phyloP scores from a whole-genome alignment of 768 basidiomycete genomes.

The Boletus speciosus region DNA sequence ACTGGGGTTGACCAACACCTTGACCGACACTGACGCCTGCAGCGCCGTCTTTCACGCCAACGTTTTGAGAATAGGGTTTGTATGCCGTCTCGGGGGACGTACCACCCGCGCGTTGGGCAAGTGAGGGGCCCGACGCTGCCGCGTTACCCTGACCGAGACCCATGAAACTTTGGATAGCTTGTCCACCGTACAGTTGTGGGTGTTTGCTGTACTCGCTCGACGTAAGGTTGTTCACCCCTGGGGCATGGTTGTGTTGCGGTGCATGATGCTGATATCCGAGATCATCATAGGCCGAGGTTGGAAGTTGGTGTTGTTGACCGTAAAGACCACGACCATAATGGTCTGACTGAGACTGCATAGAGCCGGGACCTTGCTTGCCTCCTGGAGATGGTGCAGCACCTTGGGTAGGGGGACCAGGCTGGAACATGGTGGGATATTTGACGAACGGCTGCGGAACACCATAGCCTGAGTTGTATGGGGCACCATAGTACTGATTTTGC shows the following conservation, averaged over 20 bases:
- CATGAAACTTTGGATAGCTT: slow-evolving; percentile 70
- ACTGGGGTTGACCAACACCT: slow-evolving; percentile 35
- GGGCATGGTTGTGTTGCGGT: slow-evolving; percentile 56
- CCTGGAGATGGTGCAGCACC: slow-evolving; percentile 62
- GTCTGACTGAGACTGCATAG: slow-evolving; percentile 50
- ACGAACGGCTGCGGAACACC: slow-evolving; percentile 64
- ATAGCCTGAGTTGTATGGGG: slow-evolving; percentile 60
- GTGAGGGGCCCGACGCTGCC: slow-evolving; percentile 44
- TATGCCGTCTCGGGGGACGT: slow-evolving; percentile 70
- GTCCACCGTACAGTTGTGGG: slow-evolving; percentile 45
- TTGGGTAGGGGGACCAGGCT: slow-evolving; percentile 66
- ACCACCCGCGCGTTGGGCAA: slow-evolving; percentile 42
- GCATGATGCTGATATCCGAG: slow-evolving; percentile 53
- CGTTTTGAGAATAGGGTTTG: slow-evolving; percentile 62
- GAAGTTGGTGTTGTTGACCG: slow-evolving; percentile 54
- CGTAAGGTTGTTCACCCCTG: slow-evolving; percentile 36
- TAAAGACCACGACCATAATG: slow-evolving; percentile 65
- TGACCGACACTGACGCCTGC: slow-evolving; percentile 41
- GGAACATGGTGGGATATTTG: slow-evolving; percentile 77
- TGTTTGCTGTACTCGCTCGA: slow-evolving; percentile 46
- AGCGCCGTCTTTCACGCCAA: slow-evolving; percentile 56
- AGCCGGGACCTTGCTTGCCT: slow-evolving; percentile 59
- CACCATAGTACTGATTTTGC: slow-evolving; percentile 73
- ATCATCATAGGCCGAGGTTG: slow-evolving; percentile 47
- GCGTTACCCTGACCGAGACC: slow-evolving; percentile 48